Percentiles rank a stretch among this genome's conserved stretches.
These are phyloP conservation scores for Lipomyces yarrowii DNA, from an alignment of 1,139 yeast species.

Conservation along the genomic window DNA sequence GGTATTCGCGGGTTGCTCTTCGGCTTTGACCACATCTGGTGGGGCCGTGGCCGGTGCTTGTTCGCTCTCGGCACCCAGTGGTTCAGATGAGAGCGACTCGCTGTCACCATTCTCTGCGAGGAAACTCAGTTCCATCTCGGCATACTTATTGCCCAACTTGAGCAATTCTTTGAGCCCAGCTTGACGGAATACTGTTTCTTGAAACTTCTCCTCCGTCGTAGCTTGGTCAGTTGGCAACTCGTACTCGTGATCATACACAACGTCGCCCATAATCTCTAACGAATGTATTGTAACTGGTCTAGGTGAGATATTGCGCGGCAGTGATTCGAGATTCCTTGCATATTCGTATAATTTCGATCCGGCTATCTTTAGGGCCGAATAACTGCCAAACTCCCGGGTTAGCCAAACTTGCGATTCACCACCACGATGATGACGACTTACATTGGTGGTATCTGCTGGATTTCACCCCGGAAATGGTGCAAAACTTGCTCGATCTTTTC, in stretches of 20 bases:
- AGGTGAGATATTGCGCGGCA: slow-evolving; percentile 78
- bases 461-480: slow-evolving; percentile 69
- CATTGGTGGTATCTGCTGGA: slow-evolving; percentile 92
- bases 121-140: slow-evolving; percentile 37
- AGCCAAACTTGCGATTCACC: no score
- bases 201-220: slow-evolving; percentile 39
- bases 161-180: slow-evolving; percentile 47
- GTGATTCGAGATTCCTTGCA: slow-evolving; percentile 83
- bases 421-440: not conserved
- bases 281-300: slow-evolving; percentile 67
- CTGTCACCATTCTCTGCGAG: slow-evolving; percentile 36
- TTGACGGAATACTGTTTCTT: slow-evolving; percentile 32
- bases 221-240: slow-evolving; percentile 43
- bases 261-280: slow-evolving; percentile 56
- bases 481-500: slow-evolving; percentile 56
- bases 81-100: slow-evolving; percentile 36
- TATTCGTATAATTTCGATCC: slow-evolving; percentile 94
- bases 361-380: slow-evolving; percentile 89
- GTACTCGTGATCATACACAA: slow-evolving; percentile 61
- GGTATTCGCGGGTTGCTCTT: not conserved
- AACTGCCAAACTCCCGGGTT: slow-evolving; percentile 37
- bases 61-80: slow-evolving; percentile 15
- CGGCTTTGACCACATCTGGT: not conserved
- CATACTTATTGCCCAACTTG: slow-evolving; percentile 42
- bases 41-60: not conserved